Conservation (phyloP, 495 filamentous ascomycete genomes). For the Talaromyces stipitatus region DNA sequence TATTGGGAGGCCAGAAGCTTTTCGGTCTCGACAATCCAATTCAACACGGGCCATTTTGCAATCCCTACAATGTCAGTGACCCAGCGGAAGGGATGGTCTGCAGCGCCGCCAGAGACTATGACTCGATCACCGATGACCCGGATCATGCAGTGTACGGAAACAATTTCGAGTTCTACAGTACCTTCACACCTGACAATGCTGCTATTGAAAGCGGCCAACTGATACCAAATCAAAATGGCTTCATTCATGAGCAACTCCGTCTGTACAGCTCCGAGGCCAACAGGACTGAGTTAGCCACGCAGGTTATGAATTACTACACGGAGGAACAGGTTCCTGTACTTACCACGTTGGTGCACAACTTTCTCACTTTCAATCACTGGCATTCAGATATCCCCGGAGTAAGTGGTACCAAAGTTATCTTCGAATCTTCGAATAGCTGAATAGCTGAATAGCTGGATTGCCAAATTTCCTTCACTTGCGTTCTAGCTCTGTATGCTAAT, state of each 20-base stretch:
- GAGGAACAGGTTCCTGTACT: conserved; percentile 41
- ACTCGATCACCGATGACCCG: conserved; percentile 39
- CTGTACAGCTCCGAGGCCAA: conserved; percentile 19
- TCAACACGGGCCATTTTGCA: conserved; percentile 14
- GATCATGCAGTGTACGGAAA: conserved; percentile 41
- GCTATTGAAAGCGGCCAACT: conserved; percentile 25
- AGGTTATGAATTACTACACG: conserved; percentile 47
- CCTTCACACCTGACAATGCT: conserved; percentile 31
- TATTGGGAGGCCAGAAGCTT: conserved; percentile 28
- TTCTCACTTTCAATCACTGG: conserved; percentile 45
- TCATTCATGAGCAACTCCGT: conserved; percentile 41
- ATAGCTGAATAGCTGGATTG: too few species aligned
- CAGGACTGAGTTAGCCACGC: conserved; percentile 28
- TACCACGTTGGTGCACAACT: conserved; percentile 39
- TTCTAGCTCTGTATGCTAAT: too few species aligned
- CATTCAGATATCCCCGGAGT: conserved; percentile 38
- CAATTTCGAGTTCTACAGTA: conserved; percentile 44
- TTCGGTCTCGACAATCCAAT: conserved; percentile 13
- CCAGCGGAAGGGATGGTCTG: conserved; percentile 24
- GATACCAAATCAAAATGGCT: conserved; percentile 30
- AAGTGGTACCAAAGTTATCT: neutral
- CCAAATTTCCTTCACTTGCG: too few species aligned
- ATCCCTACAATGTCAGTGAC: conserved; percentile 14
- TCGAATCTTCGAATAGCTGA: neutral
- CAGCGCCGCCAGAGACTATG: conserved; percentile 31